phyloP scores from a whole-genome alignment of 176 grass and related monocot genomes.

The Melocanna baccifera region DNA sequence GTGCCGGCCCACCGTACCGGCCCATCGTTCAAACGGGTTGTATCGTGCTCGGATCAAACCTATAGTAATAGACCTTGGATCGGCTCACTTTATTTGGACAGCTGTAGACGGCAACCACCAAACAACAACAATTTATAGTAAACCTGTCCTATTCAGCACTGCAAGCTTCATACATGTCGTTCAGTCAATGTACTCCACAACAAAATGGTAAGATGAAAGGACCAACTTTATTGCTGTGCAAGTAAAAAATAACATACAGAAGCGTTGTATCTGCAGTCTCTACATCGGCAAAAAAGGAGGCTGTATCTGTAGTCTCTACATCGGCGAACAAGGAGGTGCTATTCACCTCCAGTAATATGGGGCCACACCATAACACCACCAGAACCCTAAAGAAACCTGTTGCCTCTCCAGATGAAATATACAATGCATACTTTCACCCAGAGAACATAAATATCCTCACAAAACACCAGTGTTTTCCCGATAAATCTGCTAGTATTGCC shows the following conservation, averaged over 20 bases:
- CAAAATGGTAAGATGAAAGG: not conserved
- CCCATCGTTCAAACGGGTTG: no score
- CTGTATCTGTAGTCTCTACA: not conserved
- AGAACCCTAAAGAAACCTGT: not conserved
- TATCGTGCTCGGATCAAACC: no score
- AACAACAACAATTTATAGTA: no score
- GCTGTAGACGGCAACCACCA: no score
- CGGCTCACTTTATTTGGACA: no score
- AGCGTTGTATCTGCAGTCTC: not conserved
- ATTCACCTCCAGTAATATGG: constrained; percentile 6
- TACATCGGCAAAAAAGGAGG: not conserved
- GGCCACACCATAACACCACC: not conserved
- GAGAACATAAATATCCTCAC: not conserved
- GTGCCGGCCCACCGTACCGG: no score
- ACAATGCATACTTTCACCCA: constrained; percentile 13
- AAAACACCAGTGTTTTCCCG: constrained; percentile 2
- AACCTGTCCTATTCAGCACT: not conserved
- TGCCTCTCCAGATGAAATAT: constrained; percentile 20
- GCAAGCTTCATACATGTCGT: not conserved
- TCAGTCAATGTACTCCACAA: not conserved
- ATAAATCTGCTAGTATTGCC: not conserved
- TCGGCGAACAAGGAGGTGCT: not conserved
- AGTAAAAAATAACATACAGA: constrained; percentile 17
- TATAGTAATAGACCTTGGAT: no score
- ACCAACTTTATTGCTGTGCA: constrained; percentile 41